A percentile compares a stretch with the other conserved stretches of the same genome.
These are phyloP conservation scores for Elsinoe australis DNA, from an alignment of 2,329 filamentous ascomycete genomes.

Conservation along the genomic window DNA sequence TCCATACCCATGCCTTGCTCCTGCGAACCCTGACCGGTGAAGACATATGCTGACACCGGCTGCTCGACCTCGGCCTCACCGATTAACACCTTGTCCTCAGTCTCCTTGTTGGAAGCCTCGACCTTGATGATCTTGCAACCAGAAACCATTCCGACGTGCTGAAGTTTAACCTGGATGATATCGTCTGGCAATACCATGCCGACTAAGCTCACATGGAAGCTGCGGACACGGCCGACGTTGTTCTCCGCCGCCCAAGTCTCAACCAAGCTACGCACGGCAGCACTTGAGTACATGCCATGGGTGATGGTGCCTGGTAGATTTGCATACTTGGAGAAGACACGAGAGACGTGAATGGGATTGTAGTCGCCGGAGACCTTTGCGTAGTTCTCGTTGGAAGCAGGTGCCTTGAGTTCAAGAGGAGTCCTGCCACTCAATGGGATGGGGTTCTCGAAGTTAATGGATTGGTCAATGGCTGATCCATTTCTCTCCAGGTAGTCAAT, in stretches of 20 bases:
- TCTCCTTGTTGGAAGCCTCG: constrained; percentile 90
- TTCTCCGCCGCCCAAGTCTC: constrained; percentile 99
- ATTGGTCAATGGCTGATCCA: constrained; percentile 88
- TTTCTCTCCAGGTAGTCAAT: constrained; percentile 91
- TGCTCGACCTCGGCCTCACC: constrained; percentile 97
- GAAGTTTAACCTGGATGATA: constrained; percentile 85
- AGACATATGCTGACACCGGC: constrained; percentile 92
- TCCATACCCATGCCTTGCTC: constrained; percentile 99
- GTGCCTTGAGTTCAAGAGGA: constrained; percentile 78
- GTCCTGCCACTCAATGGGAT: constrained; percentile 92
- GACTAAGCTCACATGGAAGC: constrained; percentile 94
- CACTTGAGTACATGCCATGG: constrained; percentile 98
- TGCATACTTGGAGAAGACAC: constrained; percentile 92
- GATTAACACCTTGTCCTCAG: constrained; percentile 89
- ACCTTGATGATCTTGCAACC: constrained; percentile 99
- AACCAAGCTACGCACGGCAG: constrained; percentile 87
- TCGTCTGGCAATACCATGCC: constrained; percentile 98
- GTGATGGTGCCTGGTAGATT: constrained; percentile 95
- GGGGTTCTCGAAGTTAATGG: constrained; percentile 92
- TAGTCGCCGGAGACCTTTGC: constrained; percentile 96
- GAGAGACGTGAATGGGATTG: constrained; percentile 97
- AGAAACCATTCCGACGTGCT: constrained; percentile 95
- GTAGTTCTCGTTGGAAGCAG: constrained; percentile 95
- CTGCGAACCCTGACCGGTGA: constrained; percentile 96
- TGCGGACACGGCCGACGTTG: constrained; percentile 91